Percentiles rank a stretch among this genome's conserved stretches.
Evolutionary conservation across 2,329 filamentous ascomycete genomes (phyloP).

Genomic region (Phyllosticta citribraziliensis): DNA sequence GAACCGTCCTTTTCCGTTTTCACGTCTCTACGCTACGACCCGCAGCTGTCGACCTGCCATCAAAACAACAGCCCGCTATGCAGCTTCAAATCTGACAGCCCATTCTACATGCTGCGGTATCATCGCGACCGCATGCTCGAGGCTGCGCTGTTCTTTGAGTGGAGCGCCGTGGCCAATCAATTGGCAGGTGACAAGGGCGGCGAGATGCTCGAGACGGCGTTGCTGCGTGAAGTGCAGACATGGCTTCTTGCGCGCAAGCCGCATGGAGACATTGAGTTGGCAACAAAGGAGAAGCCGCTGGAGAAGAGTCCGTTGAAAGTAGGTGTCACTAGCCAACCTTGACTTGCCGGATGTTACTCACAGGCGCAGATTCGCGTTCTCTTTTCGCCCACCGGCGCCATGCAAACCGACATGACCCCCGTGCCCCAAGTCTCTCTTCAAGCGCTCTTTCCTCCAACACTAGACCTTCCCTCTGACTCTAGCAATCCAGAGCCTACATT

Average conservation of each 20-base stretch:
- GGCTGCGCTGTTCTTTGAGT: conserved; percentile 42
- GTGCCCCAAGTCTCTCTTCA: conserved; percentile 35
- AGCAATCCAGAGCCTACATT: conserved; percentile 16
- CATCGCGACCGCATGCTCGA: conserved; percentile 71
- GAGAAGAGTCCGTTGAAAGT: not conserved
- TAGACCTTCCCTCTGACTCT: conserved; percentile 39
- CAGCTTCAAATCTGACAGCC: conserved; percentile 45
- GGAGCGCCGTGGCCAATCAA: conserved; percentile 26
- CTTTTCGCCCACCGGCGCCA: conserved; percentile 31
- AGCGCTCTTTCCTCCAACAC: conserved; percentile 48
- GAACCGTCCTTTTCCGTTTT: conserved; percentile 25
- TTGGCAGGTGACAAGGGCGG: conserved; percentile 29
- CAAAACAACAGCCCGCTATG: conserved; percentile 36
- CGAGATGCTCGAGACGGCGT: conserved; percentile 21
- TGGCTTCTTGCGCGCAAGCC: conserved; percentile 10
- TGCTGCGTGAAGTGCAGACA: conserved; percentile 23
- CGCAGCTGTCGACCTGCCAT: conserved; percentile 22
- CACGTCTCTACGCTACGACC: conserved; percentile 30
- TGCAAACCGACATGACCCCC: conserved; percentile 29
- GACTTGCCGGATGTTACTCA: not conserved
- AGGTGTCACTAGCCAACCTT: not conserved
- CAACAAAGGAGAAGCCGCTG: conserved; percentile 14
- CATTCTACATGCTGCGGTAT: conserved; percentile 69
- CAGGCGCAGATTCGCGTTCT: conserved; percentile 44
- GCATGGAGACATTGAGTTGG: conserved; percentile 9